Evolutionary conservation across 768 basidiomycete genomes (phyloP).

Genomic region (Russula vinacea): DNA sequence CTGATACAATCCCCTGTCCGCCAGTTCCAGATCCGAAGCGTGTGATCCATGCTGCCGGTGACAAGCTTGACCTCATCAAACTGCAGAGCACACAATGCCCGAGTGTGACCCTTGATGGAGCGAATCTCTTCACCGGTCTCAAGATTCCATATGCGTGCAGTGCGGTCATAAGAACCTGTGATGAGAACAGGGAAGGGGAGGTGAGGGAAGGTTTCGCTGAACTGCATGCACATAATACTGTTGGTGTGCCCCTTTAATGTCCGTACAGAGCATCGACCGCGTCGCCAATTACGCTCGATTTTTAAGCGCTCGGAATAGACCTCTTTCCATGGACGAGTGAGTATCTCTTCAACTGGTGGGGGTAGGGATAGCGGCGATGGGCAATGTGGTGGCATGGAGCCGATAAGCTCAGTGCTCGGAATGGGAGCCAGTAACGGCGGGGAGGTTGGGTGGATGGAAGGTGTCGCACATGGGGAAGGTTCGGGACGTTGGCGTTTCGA

Average conservation of each 20-base stretch:
- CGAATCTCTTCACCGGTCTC: constrained; percentile 84
- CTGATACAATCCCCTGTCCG: constrained; percentile 82
- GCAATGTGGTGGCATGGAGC: constrained; percentile 8
- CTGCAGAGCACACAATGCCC: constrained; percentile 89
- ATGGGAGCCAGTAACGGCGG: constrained; percentile 8
- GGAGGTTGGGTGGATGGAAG: constrained; percentile 1
- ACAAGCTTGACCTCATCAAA: constrained; percentile 95
- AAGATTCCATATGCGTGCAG: constrained; percentile 93
- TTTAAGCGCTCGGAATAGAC: constrained; percentile 97
- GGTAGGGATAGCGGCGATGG: constrained; percentile 22
- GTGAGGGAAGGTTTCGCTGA: constrained; percentile 77
- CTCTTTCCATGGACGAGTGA: constrained; percentile 94
- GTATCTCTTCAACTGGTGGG: constrained; percentile 32
- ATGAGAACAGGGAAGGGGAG: constrained; percentile 91
- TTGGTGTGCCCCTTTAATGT: constrained; percentile 92
- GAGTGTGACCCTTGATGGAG: constrained; percentile 83
- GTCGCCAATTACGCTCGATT: constrained; percentile 95
- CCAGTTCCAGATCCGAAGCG: constrained; percentile 97
- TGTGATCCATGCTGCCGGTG: constrained; percentile 94
- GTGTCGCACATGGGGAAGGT: not conserved
- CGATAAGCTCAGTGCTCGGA: constrained; percentile 2
- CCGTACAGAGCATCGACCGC: constrained; percentile 81
- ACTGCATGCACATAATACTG: constrained; percentile 96
- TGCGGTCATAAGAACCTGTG: constrained; percentile 96
- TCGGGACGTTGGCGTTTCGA: constrained; percentile 23